Evolutionary conservation across 2,329 filamentous ascomycete genomes (phyloP), one percentile per base, ranked within the genome.

Genomic region (Claviceps sp.): DNA sequence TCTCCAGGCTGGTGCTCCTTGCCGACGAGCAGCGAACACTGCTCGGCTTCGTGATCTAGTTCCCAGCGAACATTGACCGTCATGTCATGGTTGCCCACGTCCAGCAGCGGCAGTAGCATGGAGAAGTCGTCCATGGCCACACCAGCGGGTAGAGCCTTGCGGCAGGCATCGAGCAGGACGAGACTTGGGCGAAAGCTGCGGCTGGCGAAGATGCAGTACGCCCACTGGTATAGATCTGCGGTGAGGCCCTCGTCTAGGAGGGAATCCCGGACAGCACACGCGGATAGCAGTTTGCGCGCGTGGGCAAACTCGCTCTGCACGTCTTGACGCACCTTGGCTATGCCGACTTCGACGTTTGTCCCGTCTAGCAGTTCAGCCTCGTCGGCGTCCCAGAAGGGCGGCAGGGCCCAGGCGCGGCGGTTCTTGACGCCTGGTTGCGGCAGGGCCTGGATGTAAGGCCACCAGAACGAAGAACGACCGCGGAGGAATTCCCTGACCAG

Each of bases 81-180:
- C 47, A 82, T 81, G 49, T 78, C 76, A 61, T 89, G 85, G 60
- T 89, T 89, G 11, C 79, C 79, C 29, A 88, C 72, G 61, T 89
- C 85, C 52, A 87, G 77, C 3, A 88, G 69, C 1, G 85, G 85
- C 37, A 88, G 71, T 5, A 89, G 70, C 7, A 88, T 73, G 1
- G 83, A 83, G 53, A 86, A 83, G 58, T 80, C 78, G 49, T 84
- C 79, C 4, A 71, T 36, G 36, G 61, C 56, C 1, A 65, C 60
- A 8, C 63, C 61, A 1, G 65, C 52, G 0, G 68, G 62, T 3
- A 69, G 61, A 54, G 23, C 40, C 2, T 26, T 47, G 51, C 47
- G 52, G 58, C 17, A 55, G 2, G 59, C 52, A 1, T 57, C 54
- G 0, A 75, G 68, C 4, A 82, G 64, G 48, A 82, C 71, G n/a